phyloP scores from a whole-genome alignment of 495 filamentous ascomycete genomes.

The Aspergillus conjunctus region DNA sequence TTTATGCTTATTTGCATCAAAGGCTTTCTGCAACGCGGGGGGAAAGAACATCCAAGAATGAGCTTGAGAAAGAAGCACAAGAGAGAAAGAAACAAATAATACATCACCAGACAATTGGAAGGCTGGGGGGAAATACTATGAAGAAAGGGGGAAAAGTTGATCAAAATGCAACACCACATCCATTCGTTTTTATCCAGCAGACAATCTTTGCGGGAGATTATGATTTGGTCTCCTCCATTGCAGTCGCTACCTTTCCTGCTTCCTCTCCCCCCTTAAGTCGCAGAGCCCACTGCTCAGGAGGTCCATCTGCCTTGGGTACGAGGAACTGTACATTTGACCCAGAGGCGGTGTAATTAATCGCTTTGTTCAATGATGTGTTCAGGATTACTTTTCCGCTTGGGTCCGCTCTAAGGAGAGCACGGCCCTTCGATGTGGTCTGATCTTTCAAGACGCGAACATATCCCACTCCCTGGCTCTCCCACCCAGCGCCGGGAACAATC shows the following conservation, averaged over 20 bases:
- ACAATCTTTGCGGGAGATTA: constrained; percentile 7
- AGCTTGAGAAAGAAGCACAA: constrained; percentile 1
- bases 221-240: constrained; percentile 29
- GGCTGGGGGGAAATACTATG: constrained; percentile 2
- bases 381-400: constrained; percentile 69
- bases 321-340: constrained; percentile 60
- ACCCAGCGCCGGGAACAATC: constrained; percentile 41
- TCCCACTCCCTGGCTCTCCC: constrained; percentile 65
- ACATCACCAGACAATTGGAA: constrained; percentile 16
- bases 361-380: constrained; percentile 63
- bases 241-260: constrained; percentile 13
- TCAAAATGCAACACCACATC: constrained; percentile 21
- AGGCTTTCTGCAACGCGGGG: not conserved
- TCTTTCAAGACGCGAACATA: constrained; percentile 67
- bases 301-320: constrained; percentile 52
- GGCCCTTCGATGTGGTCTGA: constrained; percentile 60
- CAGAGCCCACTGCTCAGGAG: constrained; percentile 63
- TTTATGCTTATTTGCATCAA: constrained; percentile 16
- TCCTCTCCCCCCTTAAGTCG: constrained; percentile 58
- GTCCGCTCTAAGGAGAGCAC: constrained; percentile 68
- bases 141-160: constrained; percentile 9
- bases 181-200: constrained; percentile 13
- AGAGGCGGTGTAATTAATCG: constrained; percentile 57
- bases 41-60: not conserved
- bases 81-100: constrained; percentile 16